These are phyloP conservation scores for Helotiales sp. DNA, from an alignment of 2,329 filamentous ascomycete genomes.

Conservation along the genomic window DNA sequence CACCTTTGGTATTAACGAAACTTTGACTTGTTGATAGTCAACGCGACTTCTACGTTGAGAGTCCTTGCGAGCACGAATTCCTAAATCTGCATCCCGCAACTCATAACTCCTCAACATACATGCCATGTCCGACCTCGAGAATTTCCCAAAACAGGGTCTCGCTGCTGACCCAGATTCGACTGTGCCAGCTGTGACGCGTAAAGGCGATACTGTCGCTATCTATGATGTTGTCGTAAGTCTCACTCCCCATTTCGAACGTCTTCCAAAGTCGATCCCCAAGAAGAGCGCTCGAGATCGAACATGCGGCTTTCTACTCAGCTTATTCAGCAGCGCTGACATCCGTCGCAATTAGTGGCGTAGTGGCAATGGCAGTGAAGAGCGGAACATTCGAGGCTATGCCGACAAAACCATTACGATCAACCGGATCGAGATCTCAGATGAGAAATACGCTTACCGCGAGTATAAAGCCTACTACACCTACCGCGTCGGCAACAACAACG, in stretches of 20 bases:
- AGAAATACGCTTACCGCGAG: not conserved
- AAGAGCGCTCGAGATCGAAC: not conserved
- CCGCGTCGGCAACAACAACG: not conserved
- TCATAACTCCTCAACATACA: not conserved
- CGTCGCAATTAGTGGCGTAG: not conserved
- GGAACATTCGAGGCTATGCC: not conserved
- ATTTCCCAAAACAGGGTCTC: not conserved
- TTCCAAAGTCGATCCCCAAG: not conserved
- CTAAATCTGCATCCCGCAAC: too few relatives aligned
- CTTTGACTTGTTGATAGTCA: too few relatives aligned
- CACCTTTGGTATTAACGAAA: too few relatives aligned
- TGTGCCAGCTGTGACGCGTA: not conserved
- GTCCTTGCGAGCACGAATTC: too few relatives aligned
- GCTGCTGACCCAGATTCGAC: not conserved
- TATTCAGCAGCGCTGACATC: not conserved
- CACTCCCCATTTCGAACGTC: not conserved
- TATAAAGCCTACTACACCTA: slow-evolving; percentile 7
- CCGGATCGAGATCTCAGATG: not conserved
- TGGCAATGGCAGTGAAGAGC: not conserved
- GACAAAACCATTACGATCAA: not conserved
- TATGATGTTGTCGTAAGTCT: not conserved
- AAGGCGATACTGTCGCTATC: not conserved
- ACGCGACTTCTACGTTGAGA: too few relatives aligned
- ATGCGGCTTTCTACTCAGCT: too few relatives aligned
- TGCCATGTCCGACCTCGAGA: not conserved